phyloP scores from a whole-genome alignment of 345 rosid genomes.

The Gossypium stocksii region DNA sequence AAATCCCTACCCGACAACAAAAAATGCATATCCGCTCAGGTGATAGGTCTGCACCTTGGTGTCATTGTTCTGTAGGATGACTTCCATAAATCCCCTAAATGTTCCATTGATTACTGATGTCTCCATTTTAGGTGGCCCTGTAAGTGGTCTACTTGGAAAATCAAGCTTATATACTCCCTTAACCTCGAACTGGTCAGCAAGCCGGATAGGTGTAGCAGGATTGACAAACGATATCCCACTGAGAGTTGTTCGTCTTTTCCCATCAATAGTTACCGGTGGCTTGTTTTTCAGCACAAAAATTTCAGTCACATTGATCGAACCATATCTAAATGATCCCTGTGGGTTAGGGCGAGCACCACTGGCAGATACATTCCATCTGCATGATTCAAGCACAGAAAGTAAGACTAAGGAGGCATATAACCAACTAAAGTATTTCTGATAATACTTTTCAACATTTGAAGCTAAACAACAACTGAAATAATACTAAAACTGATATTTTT shows the following conservation, averaged over 20 bases:
- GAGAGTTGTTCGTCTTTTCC: conserved; percentile 65
- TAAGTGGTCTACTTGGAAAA: conserved; percentile 74
- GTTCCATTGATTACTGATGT: conserved; percentile 93
- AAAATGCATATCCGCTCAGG: conserved; percentile 90
- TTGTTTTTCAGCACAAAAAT: conserved; percentile 69
- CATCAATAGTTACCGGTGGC: conserved; percentile 63
- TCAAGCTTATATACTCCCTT: conserved; percentile 89
- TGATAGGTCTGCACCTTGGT: conserved; percentile 93
- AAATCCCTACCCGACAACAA: conserved; percentile 73
- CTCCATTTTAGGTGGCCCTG: conserved; percentile 61
- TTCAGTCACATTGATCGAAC: conserved; percentile 92
- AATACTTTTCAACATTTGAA: background rate
- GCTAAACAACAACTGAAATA: background rate
- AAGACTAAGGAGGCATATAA: background rate
- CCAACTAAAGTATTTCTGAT: background rate
- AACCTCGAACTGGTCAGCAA: conserved; percentile 78
- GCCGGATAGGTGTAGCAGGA: conserved; percentile 92
- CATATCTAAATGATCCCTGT: conserved; percentile 92
- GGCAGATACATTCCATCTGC: conserved; percentile 94
- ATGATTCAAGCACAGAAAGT: conserved; percentile 24
- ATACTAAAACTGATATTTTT: too few relatives aligned
- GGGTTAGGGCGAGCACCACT: conserved; percentile 99
- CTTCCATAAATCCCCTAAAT: conserved; percentile 90
- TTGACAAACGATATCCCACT: conserved; percentile 77
- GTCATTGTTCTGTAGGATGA: conserved; percentile 89